Percentiles rank a stretch among this genome's conserved stretches.
Conservation (phyloP, 23 red algal genomes). For the Chondrus crispus region DNA sequence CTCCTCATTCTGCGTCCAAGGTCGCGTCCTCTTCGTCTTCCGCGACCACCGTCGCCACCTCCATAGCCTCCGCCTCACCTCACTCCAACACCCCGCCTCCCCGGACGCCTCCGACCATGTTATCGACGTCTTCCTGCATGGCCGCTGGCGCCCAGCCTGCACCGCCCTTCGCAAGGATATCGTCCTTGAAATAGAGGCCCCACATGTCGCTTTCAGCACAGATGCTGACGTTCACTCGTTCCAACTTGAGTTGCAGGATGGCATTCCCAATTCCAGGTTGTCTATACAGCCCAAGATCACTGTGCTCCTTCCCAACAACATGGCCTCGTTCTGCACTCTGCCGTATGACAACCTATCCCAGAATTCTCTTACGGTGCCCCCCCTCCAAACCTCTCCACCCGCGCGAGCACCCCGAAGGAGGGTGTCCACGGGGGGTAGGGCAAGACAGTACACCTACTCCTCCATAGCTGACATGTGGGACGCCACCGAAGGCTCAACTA, state of each 20-base stretch:
- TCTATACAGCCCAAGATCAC: background rate
- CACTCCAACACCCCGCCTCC: background rate
- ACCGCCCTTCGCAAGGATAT: background rate
- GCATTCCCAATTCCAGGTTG: too few species aligned
- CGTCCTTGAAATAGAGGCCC: background rate
- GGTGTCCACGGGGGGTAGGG: background rate
- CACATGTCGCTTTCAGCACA: background rate
- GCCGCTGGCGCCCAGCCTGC: background rate
- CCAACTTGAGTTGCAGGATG: background rate
- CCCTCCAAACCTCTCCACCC: background rate
- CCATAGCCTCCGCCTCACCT: background rate
- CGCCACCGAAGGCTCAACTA: background rate
- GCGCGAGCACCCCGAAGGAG: background rate
- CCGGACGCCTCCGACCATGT: background rate
- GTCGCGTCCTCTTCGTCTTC: background rate
- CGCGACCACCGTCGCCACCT: background rate
- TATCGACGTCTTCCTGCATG: background rate
- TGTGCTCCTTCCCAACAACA: background rate
- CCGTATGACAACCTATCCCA: background rate
- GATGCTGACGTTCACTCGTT: background rate
- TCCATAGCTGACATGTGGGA: background rate
- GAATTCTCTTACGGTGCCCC: background rate
- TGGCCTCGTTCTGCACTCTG: background rate
- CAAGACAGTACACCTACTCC: background rate
- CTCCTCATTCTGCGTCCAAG: background rate